Evolutionary conservation across 768 basidiomycete species (phyloP), one percentile per base, ranked within the genome.

Genomic region (Leccinum broughii): DNA sequence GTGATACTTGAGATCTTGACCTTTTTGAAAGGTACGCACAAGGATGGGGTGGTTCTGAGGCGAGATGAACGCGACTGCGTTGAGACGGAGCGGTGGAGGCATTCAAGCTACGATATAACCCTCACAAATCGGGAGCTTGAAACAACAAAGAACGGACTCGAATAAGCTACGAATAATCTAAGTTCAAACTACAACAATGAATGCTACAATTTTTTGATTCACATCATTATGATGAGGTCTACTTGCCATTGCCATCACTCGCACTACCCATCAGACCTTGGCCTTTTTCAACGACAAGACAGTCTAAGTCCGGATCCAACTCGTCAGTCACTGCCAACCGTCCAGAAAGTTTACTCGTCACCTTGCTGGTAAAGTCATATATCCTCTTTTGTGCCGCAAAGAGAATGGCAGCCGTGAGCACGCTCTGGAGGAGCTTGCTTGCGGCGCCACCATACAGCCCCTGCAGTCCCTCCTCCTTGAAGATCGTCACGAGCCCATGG

Each of bases 371-470:
- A n/a, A 87, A 61, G 65, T 91, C 88, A 59, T 87, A 92, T 57
- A 92, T 85, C 63, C 93, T 82, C 67, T 88, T 83, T 74, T 98
- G 96, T 7, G 90, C 85, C 14, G 88, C 90, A 70, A 98, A 98
- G 64, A 98, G 81, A 66, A 98, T 93, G 6, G 94, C 93, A 15
- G 95, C 95, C 8, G 94, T 96, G 54, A 98, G 80, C 1, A 97
- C 92, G 64, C 90, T 93, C 75, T 98, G 96, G 5, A 91, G 59
- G 22, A 99, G 85, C 77, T 99, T 99, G 68, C 88, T 92, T 14
- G 82, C 81, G 28, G 95, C 83, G 6, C 95, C 95, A 64, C 85
- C 89, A 80, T 97, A 97, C 22, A 97, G 72, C 2, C 95, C 95
- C 66, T 78, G 79, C n/a, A 90, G 63, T 2, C 90, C 93, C 69